A percentile compares a stretch with the other conserved stretches of the same genome.
Conservation (phyloP, 768 basidiomycete species). For the Mycena amicta region DNA sequence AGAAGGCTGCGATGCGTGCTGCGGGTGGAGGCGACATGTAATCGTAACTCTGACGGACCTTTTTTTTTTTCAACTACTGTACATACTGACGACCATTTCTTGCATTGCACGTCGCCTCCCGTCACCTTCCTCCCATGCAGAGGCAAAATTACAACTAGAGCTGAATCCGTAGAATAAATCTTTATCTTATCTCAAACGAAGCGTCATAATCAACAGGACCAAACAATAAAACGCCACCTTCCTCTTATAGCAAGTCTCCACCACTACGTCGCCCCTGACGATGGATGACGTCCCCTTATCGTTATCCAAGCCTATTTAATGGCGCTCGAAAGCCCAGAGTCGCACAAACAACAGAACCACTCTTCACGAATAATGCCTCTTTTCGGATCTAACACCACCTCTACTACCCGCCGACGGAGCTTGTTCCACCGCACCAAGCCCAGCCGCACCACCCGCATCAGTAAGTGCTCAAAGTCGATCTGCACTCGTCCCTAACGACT, state of each 20-base stretch:
- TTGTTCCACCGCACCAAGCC: slow-evolving; percentile 6
- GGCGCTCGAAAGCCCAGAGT: not conserved
- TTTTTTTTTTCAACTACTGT: not conserved
- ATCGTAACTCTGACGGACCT: not conserved
- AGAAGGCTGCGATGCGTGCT: slow-evolving; percentile 42
- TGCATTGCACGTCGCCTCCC: not conserved
- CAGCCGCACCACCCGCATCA: slow-evolving; percentile 20
- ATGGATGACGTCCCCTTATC: not conserved
- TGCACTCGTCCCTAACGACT: no score
- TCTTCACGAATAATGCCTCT: slow-evolving; percentile 14
- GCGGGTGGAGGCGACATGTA: slow-evolving; percentile 27
- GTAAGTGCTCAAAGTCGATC: slow-evolving; percentile 49
- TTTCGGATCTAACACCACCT: slow-evolving; percentile 8
- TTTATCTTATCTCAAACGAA: not conserved
- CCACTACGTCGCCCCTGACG: not conserved
- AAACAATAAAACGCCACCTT: not conserved
- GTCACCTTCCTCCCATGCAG: not conserved
- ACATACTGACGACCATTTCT: not conserved
- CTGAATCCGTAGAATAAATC: not conserved
- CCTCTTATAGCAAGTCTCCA: not conserved
- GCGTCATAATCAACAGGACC: not conserved
- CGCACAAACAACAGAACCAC: slow-evolving; percentile 12
- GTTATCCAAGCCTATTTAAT: not conserved
- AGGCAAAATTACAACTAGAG: not conserved
- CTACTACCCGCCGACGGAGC: slow-evolving; percentile 4